phyloP scores from a whole-genome alignment of 768 basidiomycete species.

The Podaxis sp. region DNA sequence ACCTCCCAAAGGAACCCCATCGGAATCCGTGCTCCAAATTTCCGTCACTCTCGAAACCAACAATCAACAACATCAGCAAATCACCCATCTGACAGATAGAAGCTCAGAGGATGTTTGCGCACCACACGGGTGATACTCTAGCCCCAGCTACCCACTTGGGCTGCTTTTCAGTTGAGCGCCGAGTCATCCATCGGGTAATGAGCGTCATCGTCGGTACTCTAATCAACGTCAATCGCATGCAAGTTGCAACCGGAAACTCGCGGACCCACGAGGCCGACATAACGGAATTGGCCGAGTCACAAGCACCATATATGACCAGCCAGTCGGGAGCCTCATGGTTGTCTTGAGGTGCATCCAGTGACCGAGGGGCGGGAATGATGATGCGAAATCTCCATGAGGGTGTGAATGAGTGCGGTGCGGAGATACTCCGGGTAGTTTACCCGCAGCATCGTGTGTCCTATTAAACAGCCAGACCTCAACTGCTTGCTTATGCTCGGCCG shows the following conservation, averaged over 20 bases:
- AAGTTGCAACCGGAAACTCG: background rate
- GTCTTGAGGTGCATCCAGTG: slow-evolving; percentile 13
- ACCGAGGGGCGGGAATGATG: slow-evolving; percentile 1
- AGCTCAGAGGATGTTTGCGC: background rate
- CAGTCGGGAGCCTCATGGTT: slow-evolving; percentile 4
- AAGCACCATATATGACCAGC: background rate
- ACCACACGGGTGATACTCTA: background rate
- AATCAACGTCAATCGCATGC: background rate
- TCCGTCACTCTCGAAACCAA: slow-evolving; percentile 3
- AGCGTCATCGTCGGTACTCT: background rate
- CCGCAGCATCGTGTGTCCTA: background rate
- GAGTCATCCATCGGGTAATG: background rate
- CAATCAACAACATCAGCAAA: background rate
- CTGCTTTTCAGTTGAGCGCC: background rate
- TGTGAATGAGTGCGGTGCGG: background rate
- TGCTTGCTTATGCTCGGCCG: background rate
- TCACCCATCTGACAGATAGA: slow-evolving; percentile 5
- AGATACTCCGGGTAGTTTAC: slow-evolving; percentile 7
- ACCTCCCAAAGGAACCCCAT: background rate
- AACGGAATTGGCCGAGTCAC: background rate
- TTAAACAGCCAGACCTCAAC: background rate
- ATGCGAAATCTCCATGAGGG: background rate
- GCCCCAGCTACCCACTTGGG: background rate
- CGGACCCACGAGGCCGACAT: background rate
- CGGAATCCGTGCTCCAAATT: slow-evolving; percentile 1